phyloP scores from a whole-genome alignment of 2,329 filamentous ascomycete species.

The Penicillium sp. region DNA sequence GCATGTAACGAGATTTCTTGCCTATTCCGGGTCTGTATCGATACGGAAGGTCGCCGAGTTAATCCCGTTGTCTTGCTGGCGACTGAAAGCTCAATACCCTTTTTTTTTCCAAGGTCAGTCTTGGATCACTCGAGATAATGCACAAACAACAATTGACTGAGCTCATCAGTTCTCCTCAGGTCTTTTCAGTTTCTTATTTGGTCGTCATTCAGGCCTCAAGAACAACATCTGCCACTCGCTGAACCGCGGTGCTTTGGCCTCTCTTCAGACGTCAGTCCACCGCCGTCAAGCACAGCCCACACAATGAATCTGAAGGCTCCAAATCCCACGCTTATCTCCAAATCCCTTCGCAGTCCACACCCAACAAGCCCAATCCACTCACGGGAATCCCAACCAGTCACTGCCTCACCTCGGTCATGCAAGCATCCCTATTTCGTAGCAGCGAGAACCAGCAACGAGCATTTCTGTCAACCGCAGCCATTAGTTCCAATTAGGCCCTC shows the following conservation, averaged over 20 bases:
- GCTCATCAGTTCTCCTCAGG: constrained; percentile 35
- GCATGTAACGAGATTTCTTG: too few species aligned
- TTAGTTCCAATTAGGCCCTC: constrained; percentile 38
- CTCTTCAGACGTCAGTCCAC: constrained; percentile 1
- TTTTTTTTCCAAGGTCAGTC: too few species aligned
- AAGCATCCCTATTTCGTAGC: constrained; percentile 5
- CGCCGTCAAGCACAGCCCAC: constrained; percentile 4
- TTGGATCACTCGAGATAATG: too few species aligned
- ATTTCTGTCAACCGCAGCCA: constrained; percentile 37
- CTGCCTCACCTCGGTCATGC: constrained; percentile 5
- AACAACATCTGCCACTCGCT: constrained; percentile 12
- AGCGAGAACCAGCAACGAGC: background rate
- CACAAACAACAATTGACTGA: background rate
- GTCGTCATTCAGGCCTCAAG: constrained; percentile 34
- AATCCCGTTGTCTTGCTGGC: too few species aligned
- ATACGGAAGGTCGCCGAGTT: too few species aligned
- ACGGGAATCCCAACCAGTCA: background rate
- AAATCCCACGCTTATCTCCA: constrained; percentile 7
- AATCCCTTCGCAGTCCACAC: constrained; percentile 1
- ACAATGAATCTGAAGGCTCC: background rate
- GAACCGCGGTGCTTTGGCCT: constrained; percentile 25
- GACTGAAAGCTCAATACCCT: too few species aligned
- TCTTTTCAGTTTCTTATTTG: constrained; percentile 41
- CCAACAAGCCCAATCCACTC: constrained; percentile 3
- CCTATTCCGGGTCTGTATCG: too few species aligned